Percentiles rank a stretch among this genome's conserved stretches.
phyloP scores from a whole-genome alignment of 2,329 filamentous ascomycete species.

The Trichoderma koningiopsis region DNA sequence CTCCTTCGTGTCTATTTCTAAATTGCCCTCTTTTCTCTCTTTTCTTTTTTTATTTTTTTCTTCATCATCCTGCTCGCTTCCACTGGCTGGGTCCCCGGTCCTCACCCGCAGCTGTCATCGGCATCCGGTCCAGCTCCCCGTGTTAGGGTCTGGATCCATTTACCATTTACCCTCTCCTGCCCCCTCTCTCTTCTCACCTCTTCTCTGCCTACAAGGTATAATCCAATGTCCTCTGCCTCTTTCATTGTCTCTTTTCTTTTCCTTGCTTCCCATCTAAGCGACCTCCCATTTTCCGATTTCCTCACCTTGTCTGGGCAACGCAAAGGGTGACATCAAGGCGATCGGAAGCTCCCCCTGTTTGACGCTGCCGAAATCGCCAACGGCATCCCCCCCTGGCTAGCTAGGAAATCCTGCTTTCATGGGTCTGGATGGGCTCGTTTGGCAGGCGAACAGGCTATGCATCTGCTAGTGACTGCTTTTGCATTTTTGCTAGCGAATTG shows the following conservation, averaged over 20 bases:
- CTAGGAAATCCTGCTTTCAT: neutral
- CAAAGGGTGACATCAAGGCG: neutral
- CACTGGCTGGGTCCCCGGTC: neutral
- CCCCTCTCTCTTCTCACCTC: neutral
- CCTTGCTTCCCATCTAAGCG: neutral
- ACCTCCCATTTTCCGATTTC: neutral
- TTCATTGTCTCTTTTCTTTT: neutral
- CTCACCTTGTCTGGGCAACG: neutral
- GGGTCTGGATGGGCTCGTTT: constrained; percentile 2
- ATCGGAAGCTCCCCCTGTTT: neutral
- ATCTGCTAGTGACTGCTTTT: neutral
- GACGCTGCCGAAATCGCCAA: neutral
- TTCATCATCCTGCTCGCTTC: neutral
- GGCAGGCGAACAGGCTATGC: neutral
- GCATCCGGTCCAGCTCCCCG: neutral
- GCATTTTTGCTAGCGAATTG: neutral
- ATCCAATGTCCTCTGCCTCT: neutral
- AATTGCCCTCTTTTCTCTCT: neutral
- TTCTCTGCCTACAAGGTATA: neutral
- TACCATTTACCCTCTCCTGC: neutral
- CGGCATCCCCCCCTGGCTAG: neutral
- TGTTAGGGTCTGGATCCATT: neutral
- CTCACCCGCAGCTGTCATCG: neutral
- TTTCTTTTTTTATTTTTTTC: too few species aligned
- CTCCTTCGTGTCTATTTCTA: neutral